Conservation (phyloP, 768 basidiomycete species). For the Tulasnella calospora region DNA sequence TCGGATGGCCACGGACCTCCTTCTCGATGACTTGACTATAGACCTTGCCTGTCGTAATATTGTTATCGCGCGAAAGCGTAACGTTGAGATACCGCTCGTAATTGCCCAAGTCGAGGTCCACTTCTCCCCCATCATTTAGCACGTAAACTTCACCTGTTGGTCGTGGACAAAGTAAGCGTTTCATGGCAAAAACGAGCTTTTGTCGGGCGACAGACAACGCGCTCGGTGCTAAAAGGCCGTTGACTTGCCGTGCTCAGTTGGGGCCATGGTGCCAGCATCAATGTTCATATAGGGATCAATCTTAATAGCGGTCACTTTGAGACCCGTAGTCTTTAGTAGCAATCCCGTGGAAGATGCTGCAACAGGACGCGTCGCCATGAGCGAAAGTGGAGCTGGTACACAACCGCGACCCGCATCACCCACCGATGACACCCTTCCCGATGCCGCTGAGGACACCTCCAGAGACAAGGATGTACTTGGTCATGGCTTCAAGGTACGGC, state of each 20-base stretch:
- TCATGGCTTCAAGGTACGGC: constrained; percentile 47
- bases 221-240: background rate
- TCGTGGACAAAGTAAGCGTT: background rate
- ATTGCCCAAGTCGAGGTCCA: constrained; percentile 95
- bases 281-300: constrained; percentile 99
- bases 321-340: constrained; percentile 87
- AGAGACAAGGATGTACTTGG: constrained; percentile 93
- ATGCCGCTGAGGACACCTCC: constrained; percentile 98
- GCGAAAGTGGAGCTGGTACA: background rate
- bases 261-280: constrained; percentile 98
- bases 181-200: constrained; percentile 23
- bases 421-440: constrained; percentile 98
- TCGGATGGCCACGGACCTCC: constrained; percentile 56
- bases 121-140: constrained; percentile 96
- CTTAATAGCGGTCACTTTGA: constrained; percentile 98
- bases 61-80: constrained; percentile 89
- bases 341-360: constrained; percentile 94
- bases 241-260: constrained; percentile 88
- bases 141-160: constrained; percentile 89
- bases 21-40: constrained; percentile 95
- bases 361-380: background rate
- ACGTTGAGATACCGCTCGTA: constrained; percentile 98
- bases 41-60: constrained; percentile 98
- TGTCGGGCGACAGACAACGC: background rate
- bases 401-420: constrained; percentile 24